Evolutionary conservation across 345 rosid genomes (phyloP).

Genomic region (Citrus glauca): DNA sequence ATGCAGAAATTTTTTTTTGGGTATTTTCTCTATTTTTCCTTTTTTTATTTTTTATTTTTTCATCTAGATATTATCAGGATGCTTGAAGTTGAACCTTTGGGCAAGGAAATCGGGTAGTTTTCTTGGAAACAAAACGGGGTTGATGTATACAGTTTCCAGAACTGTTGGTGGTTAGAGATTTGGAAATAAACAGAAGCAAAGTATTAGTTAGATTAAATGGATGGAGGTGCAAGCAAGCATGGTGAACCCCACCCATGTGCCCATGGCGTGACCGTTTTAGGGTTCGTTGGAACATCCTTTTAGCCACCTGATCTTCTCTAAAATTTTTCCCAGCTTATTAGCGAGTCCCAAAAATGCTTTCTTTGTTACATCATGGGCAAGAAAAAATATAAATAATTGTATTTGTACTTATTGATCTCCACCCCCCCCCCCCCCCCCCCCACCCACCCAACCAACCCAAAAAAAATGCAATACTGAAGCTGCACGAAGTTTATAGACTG

Average conservation of each 20-base stretch:
- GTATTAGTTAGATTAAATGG: constrained; percentile 8
- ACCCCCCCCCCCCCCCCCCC: no score
- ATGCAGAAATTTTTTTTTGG: no score
- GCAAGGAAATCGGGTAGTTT: background rate
- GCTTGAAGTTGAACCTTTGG: no score
- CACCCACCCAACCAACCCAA: no score
- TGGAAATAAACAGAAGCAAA: constrained; percentile 9
- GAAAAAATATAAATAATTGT: background rate
- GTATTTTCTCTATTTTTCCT: no score
- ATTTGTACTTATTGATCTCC: no score
- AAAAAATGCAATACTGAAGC: background rate
- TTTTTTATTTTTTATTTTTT: no score
- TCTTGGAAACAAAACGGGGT: background rate
- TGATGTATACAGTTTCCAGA: background rate
- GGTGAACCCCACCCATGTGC: constrained; percentile 35
- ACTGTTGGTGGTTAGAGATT: background rate
- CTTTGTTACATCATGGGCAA: background rate
- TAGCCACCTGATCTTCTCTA: background rate
- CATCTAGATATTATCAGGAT: no score
- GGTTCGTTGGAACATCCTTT: constrained; percentile 23
- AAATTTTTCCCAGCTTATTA: background rate
- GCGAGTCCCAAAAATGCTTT: background rate
- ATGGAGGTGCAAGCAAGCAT: background rate
- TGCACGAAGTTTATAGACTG: background rate
- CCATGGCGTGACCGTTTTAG: background rate